phyloP scores from a whole-genome alignment of 2,329 filamentous ascomycete genomes.

The Blastomyces parvus region DNA sequence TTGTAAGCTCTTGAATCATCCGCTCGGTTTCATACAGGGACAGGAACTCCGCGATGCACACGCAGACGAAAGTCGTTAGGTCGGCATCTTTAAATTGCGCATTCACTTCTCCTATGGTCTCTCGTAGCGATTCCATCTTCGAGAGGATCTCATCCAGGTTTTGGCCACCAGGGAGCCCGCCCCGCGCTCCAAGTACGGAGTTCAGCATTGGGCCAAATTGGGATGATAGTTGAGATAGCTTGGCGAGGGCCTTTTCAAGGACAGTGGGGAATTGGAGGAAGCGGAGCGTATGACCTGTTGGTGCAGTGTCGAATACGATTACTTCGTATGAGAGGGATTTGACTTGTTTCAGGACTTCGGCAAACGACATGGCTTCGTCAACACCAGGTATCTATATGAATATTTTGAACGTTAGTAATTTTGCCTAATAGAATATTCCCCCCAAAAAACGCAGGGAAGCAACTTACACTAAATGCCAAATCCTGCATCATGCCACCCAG shows the following conservation, averaged over 20 bases:
- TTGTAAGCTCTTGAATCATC: slow-evolving; percentile 96
- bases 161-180: slow-evolving; percentile 79
- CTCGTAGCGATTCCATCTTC: slow-evolving; percentile 87
- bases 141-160: slow-evolving; percentile 84
- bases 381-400: slow-evolving; percentile 77
- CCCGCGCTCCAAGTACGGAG: slow-evolving; percentile 71
- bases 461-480: slow-evolving; percentile 77
- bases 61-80: slow-evolving; percentile 93
- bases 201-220: slow-evolving; percentile 96
- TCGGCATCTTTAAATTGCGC: slow-evolving; percentile 95
- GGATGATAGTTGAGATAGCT: slow-evolving; percentile 83
- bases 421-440: no score
- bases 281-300: slow-evolving; percentile 93
- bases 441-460: background rate
- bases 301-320: slow-evolving; percentile 98
- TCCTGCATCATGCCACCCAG: slow-evolving; percentile 98
- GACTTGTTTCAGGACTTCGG: slow-evolving; percentile 97
- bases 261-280: slow-evolving; percentile 98
- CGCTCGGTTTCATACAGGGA: slow-evolving; percentile 97
- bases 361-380: slow-evolving; percentile 99
- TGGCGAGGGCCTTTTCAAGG: slow-evolving; percentile 96
- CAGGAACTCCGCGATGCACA: slow-evolving; percentile 96
- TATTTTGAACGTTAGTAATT: background rate
- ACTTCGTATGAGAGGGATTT: slow-evolving; percentile 98
- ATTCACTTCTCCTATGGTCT: slow-evolving; percentile 93